Conservation (phyloP, 331 rosid species). For the Malus hybrid region DNA sequence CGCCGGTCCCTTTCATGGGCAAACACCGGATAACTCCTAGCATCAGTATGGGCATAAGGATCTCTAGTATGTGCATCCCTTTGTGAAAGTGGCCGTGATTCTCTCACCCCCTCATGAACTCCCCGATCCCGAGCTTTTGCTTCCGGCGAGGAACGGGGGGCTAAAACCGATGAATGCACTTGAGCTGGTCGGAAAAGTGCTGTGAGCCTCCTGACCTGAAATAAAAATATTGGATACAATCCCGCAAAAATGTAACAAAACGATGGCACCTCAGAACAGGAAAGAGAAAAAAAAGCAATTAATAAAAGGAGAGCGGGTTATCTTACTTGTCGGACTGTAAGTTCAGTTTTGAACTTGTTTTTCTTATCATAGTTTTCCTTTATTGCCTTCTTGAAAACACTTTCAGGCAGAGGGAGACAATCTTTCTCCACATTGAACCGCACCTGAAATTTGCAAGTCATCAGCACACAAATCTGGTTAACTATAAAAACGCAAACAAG, state of each 20-base stretch:
- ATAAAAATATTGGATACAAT: not conserved
- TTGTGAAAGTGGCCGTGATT: conserved; percentile 21
- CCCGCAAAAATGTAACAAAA: not conserved
- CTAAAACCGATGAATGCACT: conserved; percentile 22
- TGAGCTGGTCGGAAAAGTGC: conserved; percentile 62
- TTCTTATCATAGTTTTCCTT: conserved; percentile 60
- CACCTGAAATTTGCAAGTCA: conserved; percentile 47
- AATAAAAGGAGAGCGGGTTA: not conserved
- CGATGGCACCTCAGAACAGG: not conserved
- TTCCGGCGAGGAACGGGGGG: conserved; percentile 27
- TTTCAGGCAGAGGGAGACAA: conserved; percentile 84
- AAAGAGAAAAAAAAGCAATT: not conserved
- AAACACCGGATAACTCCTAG: conserved; percentile 17
- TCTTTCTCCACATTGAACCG: conserved; percentile 58
- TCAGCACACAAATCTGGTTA: conserved; percentile 18
- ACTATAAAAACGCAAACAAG: conserved; percentile 4
- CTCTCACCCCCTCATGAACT: conserved; percentile 21
- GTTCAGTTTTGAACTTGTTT: conserved; percentile 77
- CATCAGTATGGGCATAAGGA: conserved; percentile 18
- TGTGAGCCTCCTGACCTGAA: conserved; percentile 76
- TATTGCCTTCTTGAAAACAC: conserved; percentile 72
- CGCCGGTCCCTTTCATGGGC: conserved; percentile 41
- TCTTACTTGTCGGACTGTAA: conserved; percentile 64
- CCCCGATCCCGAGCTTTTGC: conserved; percentile 30
- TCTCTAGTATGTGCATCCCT: conserved; percentile 28